Evolutionary conservation across 495 filamentous ascomycete species (phyloP), one percentile per base, ranked within the genome.

Genomic region (Hypoxylon crocopeplum): DNA sequence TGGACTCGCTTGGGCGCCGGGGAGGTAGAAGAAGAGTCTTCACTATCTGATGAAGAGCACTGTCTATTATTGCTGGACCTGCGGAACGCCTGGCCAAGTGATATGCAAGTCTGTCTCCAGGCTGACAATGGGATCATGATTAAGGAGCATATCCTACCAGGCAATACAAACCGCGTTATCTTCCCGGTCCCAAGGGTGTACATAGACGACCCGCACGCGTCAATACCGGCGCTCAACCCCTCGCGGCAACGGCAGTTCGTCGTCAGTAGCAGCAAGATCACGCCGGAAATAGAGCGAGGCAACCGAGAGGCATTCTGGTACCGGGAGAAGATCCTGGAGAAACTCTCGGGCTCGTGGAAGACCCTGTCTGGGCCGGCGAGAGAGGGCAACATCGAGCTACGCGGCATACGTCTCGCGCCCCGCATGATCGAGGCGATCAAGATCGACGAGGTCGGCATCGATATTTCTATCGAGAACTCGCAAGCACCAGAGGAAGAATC

Each of bases 261-360:
- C 16, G 90, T 96, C 41, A 92, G 87, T 67, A 86, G 87, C 34
- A 83, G 83, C 56, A 90, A 91, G 59, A 80, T 90, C 41, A 86
- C 88, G 0, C 88, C 90, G 1, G 90, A 94, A 53, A 84, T 81
- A 19, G 92, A 97, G 72, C 83, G 87, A 27, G 84, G 86, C 5
- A 87, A 80, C 34, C 82, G 93, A 32, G 91, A 96, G 75, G 86
- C 87, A 1, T 97, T 97, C 72, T 97, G 93, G 93, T 97, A 91
- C 74, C 83, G 93, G 5, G 89, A 95, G 66, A 88, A 87, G 67
- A 79, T 97, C 1, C 80, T 97, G 7, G 88, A 89, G 54, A 77
- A 79, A 16, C 70, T 96, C 2, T 75, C 74, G 3, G 93, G 86
- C 2, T 80, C 76, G 1, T 97, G 93, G 93, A 82, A 77, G 25